A percentile compares a stretch with the other conserved stretches of the same genome.
Evolutionary conservation across 768 basidiomycete species (phyloP).

Genomic region (Suillus paluster): DNA sequence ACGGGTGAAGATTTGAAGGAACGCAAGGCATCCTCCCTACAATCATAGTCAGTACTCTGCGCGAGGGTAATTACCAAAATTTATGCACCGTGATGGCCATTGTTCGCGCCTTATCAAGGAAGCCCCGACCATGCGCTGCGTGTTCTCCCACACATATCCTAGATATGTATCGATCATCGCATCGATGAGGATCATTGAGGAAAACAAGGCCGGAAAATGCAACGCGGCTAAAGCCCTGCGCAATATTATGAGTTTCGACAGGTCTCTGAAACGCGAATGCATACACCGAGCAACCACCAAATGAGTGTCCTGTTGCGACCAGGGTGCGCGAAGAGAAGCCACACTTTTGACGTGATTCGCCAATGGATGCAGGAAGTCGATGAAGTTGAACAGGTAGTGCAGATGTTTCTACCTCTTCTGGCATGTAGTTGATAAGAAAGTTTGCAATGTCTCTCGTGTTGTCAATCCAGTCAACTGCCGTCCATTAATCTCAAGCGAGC

Average conservation of each 20-base stretch:
- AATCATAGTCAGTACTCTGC: not conserved
- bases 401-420: constrained; percentile 39
- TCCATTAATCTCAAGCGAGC: not conserved
- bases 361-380: constrained; percentile 47
- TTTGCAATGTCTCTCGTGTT: constrained; percentile 78
- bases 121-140: constrained; percentile 31
- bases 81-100: constrained; percentile 63
- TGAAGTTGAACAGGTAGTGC: constrained; percentile 57
- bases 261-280: constrained; percentile 31
- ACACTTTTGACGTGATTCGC: constrained; percentile 42
- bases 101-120: constrained; percentile 61
- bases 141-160: not conserved
- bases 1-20: constrained; percentile 59
- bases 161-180: constrained; percentile 56
- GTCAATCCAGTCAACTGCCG: constrained; percentile 76
- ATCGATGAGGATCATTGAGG: constrained; percentile 75
- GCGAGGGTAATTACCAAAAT: not conserved
- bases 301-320: constrained; percentile 80
- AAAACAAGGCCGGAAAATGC: constrained; percentile 67
- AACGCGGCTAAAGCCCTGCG: constrained; percentile 65
- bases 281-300: constrained; percentile 79
- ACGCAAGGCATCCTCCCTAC: constrained; percentile 62
- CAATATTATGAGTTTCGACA: constrained; percentile 2
- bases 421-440: constrained; percentile 73
- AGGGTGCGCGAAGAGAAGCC: constrained; percentile 61